Conservation (phyloP, 2,329 filamentous ascomycete genomes). For the Colletotrichum chrysophilum region DNA sequence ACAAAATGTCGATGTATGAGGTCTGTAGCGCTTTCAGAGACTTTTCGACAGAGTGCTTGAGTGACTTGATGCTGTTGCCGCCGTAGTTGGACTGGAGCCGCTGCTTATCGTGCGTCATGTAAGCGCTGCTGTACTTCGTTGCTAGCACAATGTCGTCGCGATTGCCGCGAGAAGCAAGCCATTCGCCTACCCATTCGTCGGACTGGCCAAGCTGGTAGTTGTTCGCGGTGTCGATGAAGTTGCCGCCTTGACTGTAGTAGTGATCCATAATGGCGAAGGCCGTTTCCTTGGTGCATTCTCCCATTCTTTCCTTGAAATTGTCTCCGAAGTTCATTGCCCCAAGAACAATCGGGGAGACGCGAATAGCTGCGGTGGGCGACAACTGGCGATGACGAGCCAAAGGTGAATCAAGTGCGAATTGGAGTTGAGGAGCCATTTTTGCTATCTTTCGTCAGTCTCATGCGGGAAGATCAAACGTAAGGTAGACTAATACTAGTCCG, state of each 20-base stretch:
- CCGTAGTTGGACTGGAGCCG: slow-evolving; percentile 35
- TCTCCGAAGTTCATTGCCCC: slow-evolving; percentile 58
- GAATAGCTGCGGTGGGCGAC: slow-evolving; percentile 50
- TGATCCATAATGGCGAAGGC: slow-evolving; percentile 62
- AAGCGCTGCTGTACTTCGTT: slow-evolving; percentile 60
- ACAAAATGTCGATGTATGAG: slow-evolving; percentile 47
- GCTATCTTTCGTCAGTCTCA: neutral
- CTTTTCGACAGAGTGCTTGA: slow-evolving; percentile 44
- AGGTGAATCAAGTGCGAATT: neutral
- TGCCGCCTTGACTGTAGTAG: slow-evolving; percentile 62
- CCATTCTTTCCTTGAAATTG: neutral
- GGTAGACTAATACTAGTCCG: fast-evolving
- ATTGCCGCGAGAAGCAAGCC: slow-evolving; percentile 51
- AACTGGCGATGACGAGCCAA: slow-evolving; percentile 58
- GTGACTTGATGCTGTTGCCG: slow-evolving; percentile 45
- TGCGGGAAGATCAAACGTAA: neutral
- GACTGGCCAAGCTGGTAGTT: slow-evolving; percentile 63
- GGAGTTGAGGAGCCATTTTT: neutral
- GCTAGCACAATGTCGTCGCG: slow-evolving; percentile 61
- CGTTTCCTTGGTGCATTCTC: slow-evolving; percentile 47
- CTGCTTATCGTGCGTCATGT: slow-evolving; percentile 29
- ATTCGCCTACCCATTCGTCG: slow-evolving; percentile 62
- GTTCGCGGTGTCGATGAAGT: slow-evolving; percentile 71
- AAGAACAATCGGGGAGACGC: slow-evolving; percentile 55
- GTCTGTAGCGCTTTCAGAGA: slow-evolving; percentile 49